A percentile compares a stretch with the other conserved stretches of the same genome.
These are phyloP conservation scores for Leavenworthia alabamica DNA, from an alignment of 345 rosid species.

Conservation along the genomic window DNA sequence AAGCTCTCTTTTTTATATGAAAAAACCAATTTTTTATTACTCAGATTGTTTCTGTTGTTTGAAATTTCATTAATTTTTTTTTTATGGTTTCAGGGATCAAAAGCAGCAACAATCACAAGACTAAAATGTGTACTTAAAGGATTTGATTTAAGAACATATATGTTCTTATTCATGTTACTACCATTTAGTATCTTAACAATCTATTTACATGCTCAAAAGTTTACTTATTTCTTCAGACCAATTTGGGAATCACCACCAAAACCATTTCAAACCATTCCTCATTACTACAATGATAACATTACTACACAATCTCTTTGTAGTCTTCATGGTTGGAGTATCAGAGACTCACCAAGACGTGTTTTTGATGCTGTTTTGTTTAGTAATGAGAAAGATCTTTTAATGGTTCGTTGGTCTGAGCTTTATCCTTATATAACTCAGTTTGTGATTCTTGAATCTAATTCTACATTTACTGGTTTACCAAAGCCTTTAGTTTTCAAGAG, in stretches of 20 bases:
- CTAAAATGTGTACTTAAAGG: constrained; percentile 30
- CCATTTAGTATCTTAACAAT: constrained; percentile 27
- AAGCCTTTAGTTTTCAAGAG: constrained; percentile 56
- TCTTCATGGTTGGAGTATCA: constrained; percentile 83
- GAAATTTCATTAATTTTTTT: too few species aligned
- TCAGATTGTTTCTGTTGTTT: constrained; percentile 25
- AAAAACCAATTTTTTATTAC: background rate
- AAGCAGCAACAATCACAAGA: constrained; percentile 31
- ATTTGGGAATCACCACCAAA: constrained; percentile 34
- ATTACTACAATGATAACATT: constrained; percentile 47
- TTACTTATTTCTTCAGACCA: constrained; percentile 31
- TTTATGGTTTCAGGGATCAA: constrained; percentile 34
- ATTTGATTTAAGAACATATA: constrained; percentile 18
- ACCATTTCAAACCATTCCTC: constrained; percentile 22
- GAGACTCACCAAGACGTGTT: constrained; percentile 72
- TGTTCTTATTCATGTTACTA: constrained; percentile 20
- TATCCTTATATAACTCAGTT: constrained; percentile 74
- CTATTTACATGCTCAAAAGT: constrained; percentile 31
- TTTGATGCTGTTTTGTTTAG: constrained; percentile 81
- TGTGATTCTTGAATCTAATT: constrained; percentile 84
- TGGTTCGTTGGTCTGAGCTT: constrained; percentile 79
- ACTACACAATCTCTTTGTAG: constrained; percentile 58
- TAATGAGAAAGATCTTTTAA: constrained; percentile 65
- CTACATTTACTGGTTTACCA: constrained; percentile 66
- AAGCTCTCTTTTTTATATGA: background rate